phyloP scores from a whole-genome alignment of 768 basidiomycete genomes.

The Amanita polypyramis region DNA sequence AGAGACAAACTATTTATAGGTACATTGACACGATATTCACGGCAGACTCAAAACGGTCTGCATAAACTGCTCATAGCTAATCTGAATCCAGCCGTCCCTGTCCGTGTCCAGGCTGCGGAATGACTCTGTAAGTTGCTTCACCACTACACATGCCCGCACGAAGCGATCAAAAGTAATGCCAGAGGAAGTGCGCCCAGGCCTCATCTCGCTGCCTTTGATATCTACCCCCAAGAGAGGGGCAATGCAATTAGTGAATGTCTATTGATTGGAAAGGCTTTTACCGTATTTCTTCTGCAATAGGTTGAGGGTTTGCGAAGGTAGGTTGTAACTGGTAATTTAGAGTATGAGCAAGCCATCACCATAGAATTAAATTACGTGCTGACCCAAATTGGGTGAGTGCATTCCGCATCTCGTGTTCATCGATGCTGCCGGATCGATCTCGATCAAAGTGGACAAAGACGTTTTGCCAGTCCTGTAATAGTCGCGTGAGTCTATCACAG shows the following conservation, averaged over 20 bases:
- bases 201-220: conserved; percentile 40
- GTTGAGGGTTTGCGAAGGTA: conserved; percentile 53
- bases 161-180: conserved; percentile 84
- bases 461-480: conserved; percentile 64
- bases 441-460: conserved; percentile 77
- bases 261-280: conserved; percentile 20
- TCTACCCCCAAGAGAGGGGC: conserved; percentile 35
- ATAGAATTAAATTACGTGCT: conserved; percentile 6
- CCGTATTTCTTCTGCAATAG: conserved; percentile 76
- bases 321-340: conserved; percentile 37
- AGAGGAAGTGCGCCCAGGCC: conserved; percentile 22
- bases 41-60: conserved; percentile 53
- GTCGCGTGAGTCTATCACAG: not conserved
- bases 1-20: not conserved
- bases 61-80: conserved; percentile 68
- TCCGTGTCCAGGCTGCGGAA: conserved; percentile 61
- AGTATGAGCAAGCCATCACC: not conserved
- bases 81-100: conserved; percentile 60
- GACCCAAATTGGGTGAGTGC: conserved; percentile 71
- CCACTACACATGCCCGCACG: conserved; percentile 75
- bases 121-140: conserved; percentile 67
- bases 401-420: conserved; percentile 51
- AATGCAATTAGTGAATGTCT: conserved; percentile 15
- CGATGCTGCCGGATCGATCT: conserved; percentile 77
- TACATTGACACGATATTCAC: conserved; percentile 21